Evolutionary conservation across 495 filamentous ascomycete species (phyloP).

Genomic region (Copromyces sp.): DNA sequence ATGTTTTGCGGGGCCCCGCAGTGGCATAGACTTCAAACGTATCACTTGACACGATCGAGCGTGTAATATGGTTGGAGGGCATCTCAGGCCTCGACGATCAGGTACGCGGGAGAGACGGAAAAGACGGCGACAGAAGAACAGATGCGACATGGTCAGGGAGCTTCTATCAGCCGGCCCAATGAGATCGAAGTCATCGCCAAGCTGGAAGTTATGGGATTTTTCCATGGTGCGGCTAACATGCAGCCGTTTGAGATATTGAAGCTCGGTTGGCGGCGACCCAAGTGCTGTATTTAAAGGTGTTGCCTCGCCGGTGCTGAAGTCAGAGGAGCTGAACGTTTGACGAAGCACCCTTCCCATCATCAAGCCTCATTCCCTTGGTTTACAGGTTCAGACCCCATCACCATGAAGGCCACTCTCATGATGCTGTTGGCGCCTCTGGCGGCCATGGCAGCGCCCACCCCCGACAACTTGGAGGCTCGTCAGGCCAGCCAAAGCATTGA

Average conservation of each 20-base stretch:
- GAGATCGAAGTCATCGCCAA: not conserved
- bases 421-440: conserved; percentile 26
- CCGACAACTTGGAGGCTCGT: conserved; percentile 23
- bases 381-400: conserved; percentile 5
- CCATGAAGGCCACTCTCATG: conserved; percentile 33
- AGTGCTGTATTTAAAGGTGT: not conserved
- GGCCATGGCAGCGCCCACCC: conserved; percentile 23
- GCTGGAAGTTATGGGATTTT: not conserved
- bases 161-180: conserved; percentile 1
- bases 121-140: not conserved
- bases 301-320: not conserved
- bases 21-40: not conserved
- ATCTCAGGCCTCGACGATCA: not conserved
- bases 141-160: not conserved
- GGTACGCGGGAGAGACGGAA: not conserved
- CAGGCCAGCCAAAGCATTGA: conserved; percentile 41
- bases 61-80: not conserved
- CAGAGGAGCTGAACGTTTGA: not conserved
- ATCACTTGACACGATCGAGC: not conserved
- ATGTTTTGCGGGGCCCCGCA: conserved; percentile 5
- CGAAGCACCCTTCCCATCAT: not conserved
- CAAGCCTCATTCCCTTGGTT: not conserved
- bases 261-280: not conserved
- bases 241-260: not conserved
- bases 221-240: not conserved